Percentiles rank a stretch among this genome's conserved stretches.
phyloP scores from a whole-genome alignment of 768 basidiomycete genomes.

The Lentinula guzmanii region DNA sequence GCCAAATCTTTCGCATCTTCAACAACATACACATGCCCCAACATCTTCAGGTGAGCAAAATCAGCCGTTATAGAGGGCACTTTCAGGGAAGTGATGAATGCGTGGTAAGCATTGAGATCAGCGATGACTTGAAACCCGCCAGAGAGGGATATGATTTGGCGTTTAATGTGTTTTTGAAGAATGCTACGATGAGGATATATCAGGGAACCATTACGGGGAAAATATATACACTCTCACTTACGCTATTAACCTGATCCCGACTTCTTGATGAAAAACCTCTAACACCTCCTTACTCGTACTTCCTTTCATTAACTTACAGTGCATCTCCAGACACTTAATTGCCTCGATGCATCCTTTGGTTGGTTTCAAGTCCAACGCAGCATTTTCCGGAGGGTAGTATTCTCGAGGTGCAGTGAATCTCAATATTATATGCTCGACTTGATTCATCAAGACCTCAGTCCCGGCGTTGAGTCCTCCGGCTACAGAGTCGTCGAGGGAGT shows the following conservation, averaged over 20 bases:
- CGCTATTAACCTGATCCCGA: conserved; percentile 85
- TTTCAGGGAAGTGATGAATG: conserved; percentile 83
- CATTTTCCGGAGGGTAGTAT: conserved; percentile 85
- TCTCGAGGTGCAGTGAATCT: conserved; percentile 78
- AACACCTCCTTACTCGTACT: conserved; percentile 95
- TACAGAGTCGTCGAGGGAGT: conserved; percentile 86
- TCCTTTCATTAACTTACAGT: conserved; percentile 87
- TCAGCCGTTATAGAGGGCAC: conserved; percentile 80
- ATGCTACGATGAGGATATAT: conserved; percentile 46
- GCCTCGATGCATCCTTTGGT: conserved; percentile 87
- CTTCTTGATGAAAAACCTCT: conserved; percentile 97
- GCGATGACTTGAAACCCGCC: conserved; percentile 97
- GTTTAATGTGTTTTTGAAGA: conserved; percentile 92
- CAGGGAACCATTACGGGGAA: background rate
- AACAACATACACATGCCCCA: conserved; percentile 94
- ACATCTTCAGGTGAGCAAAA: conserved; percentile 94
- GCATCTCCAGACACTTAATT: conserved; percentile 82
- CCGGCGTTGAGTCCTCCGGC: conserved; percentile 93
- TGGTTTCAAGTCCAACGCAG: conserved; percentile 74
- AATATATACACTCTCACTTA: conserved; percentile 29
- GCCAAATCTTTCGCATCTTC: conserved; percentile 95
- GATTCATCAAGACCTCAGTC: conserved; percentile 92
- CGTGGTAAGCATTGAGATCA: conserved; percentile 90
- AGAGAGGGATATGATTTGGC: conserved; percentile 90
- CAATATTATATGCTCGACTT: conserved; percentile 92